Evolutionary conservation across 108 stramenopile species (phyloP).

Genomic region (Asterionellopsis glacialis): DNA sequence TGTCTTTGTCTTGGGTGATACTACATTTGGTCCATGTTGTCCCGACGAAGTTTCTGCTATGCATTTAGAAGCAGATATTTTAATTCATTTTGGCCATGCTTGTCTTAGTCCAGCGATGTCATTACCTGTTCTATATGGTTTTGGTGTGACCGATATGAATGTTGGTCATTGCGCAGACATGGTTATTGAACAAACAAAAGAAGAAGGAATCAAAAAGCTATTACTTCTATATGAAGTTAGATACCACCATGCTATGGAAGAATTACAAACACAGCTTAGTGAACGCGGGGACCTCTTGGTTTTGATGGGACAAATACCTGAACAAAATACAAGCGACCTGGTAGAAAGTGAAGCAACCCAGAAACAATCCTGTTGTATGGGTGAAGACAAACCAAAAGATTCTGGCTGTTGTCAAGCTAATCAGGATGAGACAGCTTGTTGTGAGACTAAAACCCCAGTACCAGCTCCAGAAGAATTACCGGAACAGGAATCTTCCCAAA

Average conservation of each 20-base stretch:
- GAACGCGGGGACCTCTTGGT: constrained; percentile 4
- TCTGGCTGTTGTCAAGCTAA: constrained; percentile 20
- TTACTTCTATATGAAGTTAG: constrained; percentile 76
- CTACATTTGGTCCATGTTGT: constrained; percentile 91
- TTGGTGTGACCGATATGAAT: constrained; percentile 48
- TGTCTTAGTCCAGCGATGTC: constrained; percentile 59
- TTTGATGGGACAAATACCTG: constrained; percentile 24
- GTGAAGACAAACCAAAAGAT: neutral
- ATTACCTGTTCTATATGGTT: constrained; percentile 69
- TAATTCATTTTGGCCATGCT: constrained; percentile 92
- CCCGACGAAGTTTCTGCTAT: constrained; percentile 92
- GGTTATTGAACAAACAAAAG: constrained; percentile 10
- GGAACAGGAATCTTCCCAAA: neutral
- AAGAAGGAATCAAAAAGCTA: constrained; percentile 20
- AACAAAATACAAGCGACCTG: constrained; percentile 4
- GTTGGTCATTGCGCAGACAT: constrained; percentile 19
- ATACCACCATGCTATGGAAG: constrained; percentile 75
- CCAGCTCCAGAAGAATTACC: too few relatives aligned
- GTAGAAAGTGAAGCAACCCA: neutral
- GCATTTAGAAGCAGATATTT: constrained; percentile 87
- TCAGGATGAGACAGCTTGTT: constrained; percentile 21
- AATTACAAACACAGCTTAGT: constrained; percentile 35
- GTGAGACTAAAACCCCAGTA: too few relatives aligned
- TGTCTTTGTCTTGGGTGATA: constrained; percentile 92
- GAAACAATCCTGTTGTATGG: neutral